A percentile compares a stretch with the other conserved stretches of the same genome.
phyloP scores from a whole-genome alignment of 441 rosid species.

The Gossypium davidsonii region DNA sequence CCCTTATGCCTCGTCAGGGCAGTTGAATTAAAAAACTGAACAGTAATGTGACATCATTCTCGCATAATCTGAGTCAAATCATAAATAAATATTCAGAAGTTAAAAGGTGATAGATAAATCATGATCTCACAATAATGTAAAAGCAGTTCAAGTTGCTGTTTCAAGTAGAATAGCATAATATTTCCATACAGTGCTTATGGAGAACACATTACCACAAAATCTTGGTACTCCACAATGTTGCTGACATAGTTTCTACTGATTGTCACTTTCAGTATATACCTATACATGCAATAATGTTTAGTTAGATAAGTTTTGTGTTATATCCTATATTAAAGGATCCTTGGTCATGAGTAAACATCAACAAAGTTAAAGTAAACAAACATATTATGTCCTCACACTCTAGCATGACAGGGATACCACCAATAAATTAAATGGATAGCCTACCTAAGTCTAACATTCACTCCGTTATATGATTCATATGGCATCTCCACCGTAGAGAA shows the following conservation, averaged over 20 bases:
- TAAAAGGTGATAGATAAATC: not conserved
- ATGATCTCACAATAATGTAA: not conserved
- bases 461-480: constrained; percentile 18
- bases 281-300: not conserved
- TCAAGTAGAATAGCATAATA: not conserved
- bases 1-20: not conserved
- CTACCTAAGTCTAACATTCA: constrained; percentile 22
- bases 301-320: not conserved
- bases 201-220: constrained; percentile 14
- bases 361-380: constrained; percentile 1
- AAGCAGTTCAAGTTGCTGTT: not conserved
- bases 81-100: not conserved
- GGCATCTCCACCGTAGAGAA: constrained; percentile 22
- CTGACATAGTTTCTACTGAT: constrained; percentile 21
- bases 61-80: not conserved
- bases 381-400: constrained; percentile 8
- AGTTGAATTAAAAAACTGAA: not conserved
- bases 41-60: not conserved
- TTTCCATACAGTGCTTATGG: not conserved
- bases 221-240: constrained; percentile 22
- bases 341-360: not conserved
- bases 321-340: not conserved
- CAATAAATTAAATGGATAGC: constrained; percentile 4
- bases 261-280: constrained; percentile 20
- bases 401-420: not conserved